Percentiles rank a stretch among this genome's conserved stretches.
Conservation (phyloP, 1,284 basidiomycete genomes). For the Takashimella koratensis region DNA sequence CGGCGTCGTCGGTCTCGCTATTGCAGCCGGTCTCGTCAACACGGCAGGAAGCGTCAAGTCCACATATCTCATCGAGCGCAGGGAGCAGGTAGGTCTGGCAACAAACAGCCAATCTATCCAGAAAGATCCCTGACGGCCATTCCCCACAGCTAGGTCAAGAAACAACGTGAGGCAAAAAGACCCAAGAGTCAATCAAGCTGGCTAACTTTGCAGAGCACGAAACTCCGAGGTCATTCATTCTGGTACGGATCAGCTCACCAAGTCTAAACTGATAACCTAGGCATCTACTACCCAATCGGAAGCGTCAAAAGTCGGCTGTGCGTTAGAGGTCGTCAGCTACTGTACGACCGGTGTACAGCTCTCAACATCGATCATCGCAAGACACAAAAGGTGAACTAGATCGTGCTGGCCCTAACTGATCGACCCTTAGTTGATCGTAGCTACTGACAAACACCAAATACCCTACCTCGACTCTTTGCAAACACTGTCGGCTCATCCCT, state of each 20-base stretch:
- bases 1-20: conserved; percentile 83
- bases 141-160: conserved; percentile 61
- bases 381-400: conserved; percentile 65
- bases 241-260: conserved; percentile 52
- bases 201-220: conserved; percentile 63
- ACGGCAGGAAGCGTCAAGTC: conserved; percentile 63
- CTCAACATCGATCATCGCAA: conserved; percentile 66
- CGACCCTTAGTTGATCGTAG: conserved; percentile 66
- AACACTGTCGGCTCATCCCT: conserved; percentile 56
- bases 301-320: conserved; percentile 87
- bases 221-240: conserved; percentile 97
- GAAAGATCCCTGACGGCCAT: background rate
- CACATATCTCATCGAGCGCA: conserved; percentile 82
- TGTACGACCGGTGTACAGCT: conserved; percentile 73
- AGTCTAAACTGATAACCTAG: conserved; percentile 5
- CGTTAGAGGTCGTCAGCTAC: conserved; percentile 75
- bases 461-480: conserved; percentile 68
- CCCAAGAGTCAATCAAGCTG: background rate
- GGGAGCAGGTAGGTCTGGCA: conserved; percentile 52
- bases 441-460: conserved; percentile 58
- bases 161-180: conserved; percentile 61
- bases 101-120: background rate
- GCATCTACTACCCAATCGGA: conserved; percentile 63
- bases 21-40: conserved; percentile 70
- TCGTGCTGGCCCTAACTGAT: background rate